Percentiles rank a stretch among this genome's conserved stretches.
Conservation (phyloP, 2,329 filamentous ascomycete species). For the Dryadomyces sulphureus region DNA sequence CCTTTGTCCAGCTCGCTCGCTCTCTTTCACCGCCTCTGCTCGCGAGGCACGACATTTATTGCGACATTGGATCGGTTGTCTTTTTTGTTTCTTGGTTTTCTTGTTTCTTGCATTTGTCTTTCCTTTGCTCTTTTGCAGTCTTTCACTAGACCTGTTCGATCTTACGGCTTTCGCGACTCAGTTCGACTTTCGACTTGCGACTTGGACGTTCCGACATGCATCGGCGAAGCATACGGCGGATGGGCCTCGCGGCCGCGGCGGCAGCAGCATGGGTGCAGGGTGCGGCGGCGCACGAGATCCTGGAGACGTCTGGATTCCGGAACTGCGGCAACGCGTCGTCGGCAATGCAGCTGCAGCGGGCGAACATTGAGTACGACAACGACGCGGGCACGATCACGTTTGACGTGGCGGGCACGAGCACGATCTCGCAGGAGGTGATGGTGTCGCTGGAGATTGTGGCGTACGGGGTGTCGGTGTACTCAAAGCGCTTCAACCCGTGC, state of each 20-base stretch:
- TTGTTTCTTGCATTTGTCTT: slow-evolving; percentile 3
- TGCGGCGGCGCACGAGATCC: slow-evolving; percentile 52
- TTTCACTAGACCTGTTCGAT: neutral
- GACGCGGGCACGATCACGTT: slow-evolving; percentile 60
- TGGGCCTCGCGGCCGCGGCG: slow-evolving; percentile 7
- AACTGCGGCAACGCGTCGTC: slow-evolving; percentile 45
- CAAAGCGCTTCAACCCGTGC: slow-evolving; percentile 74
- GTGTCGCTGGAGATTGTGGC: slow-evolving; percentile 64
- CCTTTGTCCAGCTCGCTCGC: slow-evolving; percentile 37
- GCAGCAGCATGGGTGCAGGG: slow-evolving; percentile 21
- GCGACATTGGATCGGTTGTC: slow-evolving; percentile 12
- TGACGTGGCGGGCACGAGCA: slow-evolving; percentile 66
- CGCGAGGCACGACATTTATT: slow-evolving; percentile 2
- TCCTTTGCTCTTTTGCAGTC: neutral
- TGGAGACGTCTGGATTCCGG: slow-evolving; percentile 68
- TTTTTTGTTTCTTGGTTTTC: slow-evolving; percentile 10
- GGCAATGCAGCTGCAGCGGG: slow-evolving; percentile 53
- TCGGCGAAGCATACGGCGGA: slow-evolving; percentile 6
- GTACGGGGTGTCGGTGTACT: slow-evolving; percentile 72
- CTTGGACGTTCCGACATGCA: too few species aligned
- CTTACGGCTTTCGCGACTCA: too few species aligned
- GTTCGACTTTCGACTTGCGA: too few species aligned
- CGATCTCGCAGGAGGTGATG: slow-evolving; percentile 62
- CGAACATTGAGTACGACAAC: slow-evolving; percentile 70
- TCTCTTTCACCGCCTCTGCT: slow-evolving; percentile 18